Base-by-base conservation (phyloP, 2,329 filamentous ascomycete genomes). In the Penicillium sp. region DNA sequence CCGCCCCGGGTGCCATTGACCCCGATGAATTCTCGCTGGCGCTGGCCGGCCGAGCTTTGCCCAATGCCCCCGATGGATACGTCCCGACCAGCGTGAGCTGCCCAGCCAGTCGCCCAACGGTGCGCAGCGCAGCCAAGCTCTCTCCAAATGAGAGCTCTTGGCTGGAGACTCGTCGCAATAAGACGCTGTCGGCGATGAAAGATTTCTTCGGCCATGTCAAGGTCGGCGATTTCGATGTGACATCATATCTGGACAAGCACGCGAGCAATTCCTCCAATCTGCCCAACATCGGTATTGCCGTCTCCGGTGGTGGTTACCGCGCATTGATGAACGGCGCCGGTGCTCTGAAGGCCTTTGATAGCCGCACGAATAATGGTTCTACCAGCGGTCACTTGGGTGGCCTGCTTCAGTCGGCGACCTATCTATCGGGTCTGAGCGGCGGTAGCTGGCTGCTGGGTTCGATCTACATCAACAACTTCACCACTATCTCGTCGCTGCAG, bases 251-350 rank as follows among this genome's bases (percentile, higher is more conserved):
- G 67, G 82, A 87, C 55, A 78, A 77, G 1, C 74, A 85, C 60
- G 76, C 77, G 31, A 77, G 78, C 60, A 88, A 89, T 73, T 78
- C 78, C 0, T 81, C 82, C 16, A 79, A 81, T 2, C 67, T 89
- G 22, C 88, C 88, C 0, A 90, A 89, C 66, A 87, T 96, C 61
- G 92, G 83, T 16, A 85, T 96, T 63, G 90, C 92, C 10, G 81
- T 90, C 44, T 95, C 91, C 0, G 92, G 92, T 10, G 92, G 92
- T 73, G 92, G 92, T 40, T 96, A 95, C 74, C 84, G 92, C 62
- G 92, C 92, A n/a, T 81, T 96, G 79, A 81, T 94, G 79, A 94
- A 90, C 71, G 92, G 91, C 50, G 92, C 89, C n/a, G 92, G 92
- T 64, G 89, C 89, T 35, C 69, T 96, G 24, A 85, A 90, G 44